Evolutionary conservation across 2,329 filamentous ascomycete species (phyloP).

Genomic region (Verticillium dahliae): DNA sequence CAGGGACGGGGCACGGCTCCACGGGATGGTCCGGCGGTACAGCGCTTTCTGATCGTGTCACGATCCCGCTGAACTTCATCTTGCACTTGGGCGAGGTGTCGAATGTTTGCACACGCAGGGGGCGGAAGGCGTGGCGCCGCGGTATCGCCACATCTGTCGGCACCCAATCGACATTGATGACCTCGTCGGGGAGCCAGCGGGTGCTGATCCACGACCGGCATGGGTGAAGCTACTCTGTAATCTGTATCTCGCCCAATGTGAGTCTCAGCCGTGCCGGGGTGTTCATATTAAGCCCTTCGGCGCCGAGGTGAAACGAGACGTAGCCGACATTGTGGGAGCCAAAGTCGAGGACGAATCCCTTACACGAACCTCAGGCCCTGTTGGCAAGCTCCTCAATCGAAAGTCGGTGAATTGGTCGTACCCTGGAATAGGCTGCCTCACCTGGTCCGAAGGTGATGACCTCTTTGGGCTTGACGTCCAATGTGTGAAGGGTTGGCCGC

Average conservation of each 20-base stretch:
- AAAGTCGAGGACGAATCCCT: slow-evolving; percentile 24
- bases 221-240: slow-evolving; percentile 23
- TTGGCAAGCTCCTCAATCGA: slow-evolving; percentile 10
- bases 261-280: slow-evolving; percentile 25
- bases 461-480: not conserved
- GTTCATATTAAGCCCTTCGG: slow-evolving; percentile 23
- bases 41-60: slow-evolving; percentile 20
- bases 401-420: not conserved
- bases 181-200: slow-evolving; percentile 27
- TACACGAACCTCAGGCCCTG: slow-evolving; percentile 17
- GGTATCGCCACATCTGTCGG: slow-evolving; percentile 20
- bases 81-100: slow-evolving; percentile 27
- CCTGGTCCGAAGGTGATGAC: not conserved
- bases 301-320: slow-evolving; percentile 19
- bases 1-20: slow-evolving; percentile 10
- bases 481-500: not conserved
- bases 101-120: slow-evolving; percentile 23
- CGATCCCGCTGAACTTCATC: slow-evolving; percentile 19
- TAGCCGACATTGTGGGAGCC: slow-evolving; percentile 25
- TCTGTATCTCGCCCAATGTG: slow-evolving; percentile 28
- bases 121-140: slow-evolving; percentile 26
- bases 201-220: slow-evolving; percentile 30
- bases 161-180: slow-evolving; percentile 25
- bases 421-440: not conserved
- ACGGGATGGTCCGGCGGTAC: slow-evolving; percentile 13